Evolutionary conservation across 148 eudicot genomes (phyloP), one percentile per base, ranked within the genome.

Genomic region (Cornus controversa): DNA sequence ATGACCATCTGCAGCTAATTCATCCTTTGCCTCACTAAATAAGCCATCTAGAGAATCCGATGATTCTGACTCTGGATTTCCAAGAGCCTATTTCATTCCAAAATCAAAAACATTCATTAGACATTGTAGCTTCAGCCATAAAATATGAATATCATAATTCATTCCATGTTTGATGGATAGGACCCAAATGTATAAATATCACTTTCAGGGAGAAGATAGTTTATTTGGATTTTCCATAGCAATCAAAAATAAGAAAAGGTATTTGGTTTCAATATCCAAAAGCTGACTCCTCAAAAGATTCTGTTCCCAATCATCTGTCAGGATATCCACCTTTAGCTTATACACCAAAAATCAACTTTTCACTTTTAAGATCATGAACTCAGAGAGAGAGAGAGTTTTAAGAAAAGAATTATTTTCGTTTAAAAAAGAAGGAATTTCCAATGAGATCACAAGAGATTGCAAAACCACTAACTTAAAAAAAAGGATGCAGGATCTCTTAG

Each of bases 41-140:
- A 84, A 65, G 72, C 80, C 81, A 68, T 71, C 81, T 70, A 73
- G 54, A 31, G 85, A 83, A 79, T 76, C 85, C 57, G 87, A 85
- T 71, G 91, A 88, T 74, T 77, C 86, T 54, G 88, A 81, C 76
- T 75, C 77, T 9, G 81, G 60, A 65, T 90, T 80, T 75, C 84
- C 47, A 69, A 26, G 65, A 85, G 79, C 81, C 92, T 89, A 71
- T 62, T 67, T 29, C 27, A 64, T 37, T 14, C 31, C 73, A 75
- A 80, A 74, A 18, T 40, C 45, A 29, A 74, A 3, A 29, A 1
- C 66, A 50, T 7, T 13, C 74, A 40, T 69, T 28, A 22, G 71
- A 57, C 34, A 62, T n/a, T 42, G 28, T 7, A 70, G 28, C 50
- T 22, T 13, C 50, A 76, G 20, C 18, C 22, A 24, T 71, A 70